These are phyloP conservation scores for Solanum medicagineum DNA, from an alignment of 257 asterid genomes.

Conservation along the genomic window DNA sequence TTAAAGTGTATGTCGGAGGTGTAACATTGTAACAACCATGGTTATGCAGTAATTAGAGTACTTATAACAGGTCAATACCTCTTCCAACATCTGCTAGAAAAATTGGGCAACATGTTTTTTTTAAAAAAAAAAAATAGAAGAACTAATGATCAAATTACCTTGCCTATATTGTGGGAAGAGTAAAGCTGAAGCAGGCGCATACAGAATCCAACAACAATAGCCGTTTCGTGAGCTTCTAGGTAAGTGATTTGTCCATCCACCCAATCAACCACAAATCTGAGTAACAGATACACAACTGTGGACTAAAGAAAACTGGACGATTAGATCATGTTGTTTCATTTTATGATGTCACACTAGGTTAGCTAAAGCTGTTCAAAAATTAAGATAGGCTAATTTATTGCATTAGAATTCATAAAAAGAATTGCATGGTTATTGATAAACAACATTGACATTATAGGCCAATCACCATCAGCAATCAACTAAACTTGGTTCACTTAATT, in stretches of 20 bases:
- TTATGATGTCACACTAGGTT: neutral
- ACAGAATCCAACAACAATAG: slow-evolving; percentile 71
- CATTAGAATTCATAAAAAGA: neutral
- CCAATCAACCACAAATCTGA: slow-evolving; percentile 89
- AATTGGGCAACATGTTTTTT: neutral
- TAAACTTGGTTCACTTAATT: neutral
- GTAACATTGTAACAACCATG: neutral
- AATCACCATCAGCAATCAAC: neutral
- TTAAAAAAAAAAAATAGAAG: neutral
- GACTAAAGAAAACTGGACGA: slow-evolving; percentile 27
- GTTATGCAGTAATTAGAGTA: neutral
- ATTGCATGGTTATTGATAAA: neutral
- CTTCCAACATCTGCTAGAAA: neutral
- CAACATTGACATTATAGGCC: neutral
- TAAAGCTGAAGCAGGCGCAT: slow-evolving; percentile 81
- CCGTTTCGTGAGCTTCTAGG: slow-evolving; percentile 92
- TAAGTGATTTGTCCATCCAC: slow-evolving; percentile 87
- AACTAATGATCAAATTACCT: slow-evolving; percentile 31
- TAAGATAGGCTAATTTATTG: neutral
- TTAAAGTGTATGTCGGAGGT: neutral
- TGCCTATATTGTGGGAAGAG: slow-evolving; percentile 88
- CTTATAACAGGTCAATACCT: neutral
- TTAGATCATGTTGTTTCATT: neutral
- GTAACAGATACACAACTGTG: slow-evolving; percentile 75
- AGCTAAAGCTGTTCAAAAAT: neutral